A percentile compares a stretch with the other conserved stretches of the same genome.
These are phyloP conservation scores for Ogataea pilisensis DNA, from an alignment of 805 yeast genomes.

Conservation along the genomic window DNA sequence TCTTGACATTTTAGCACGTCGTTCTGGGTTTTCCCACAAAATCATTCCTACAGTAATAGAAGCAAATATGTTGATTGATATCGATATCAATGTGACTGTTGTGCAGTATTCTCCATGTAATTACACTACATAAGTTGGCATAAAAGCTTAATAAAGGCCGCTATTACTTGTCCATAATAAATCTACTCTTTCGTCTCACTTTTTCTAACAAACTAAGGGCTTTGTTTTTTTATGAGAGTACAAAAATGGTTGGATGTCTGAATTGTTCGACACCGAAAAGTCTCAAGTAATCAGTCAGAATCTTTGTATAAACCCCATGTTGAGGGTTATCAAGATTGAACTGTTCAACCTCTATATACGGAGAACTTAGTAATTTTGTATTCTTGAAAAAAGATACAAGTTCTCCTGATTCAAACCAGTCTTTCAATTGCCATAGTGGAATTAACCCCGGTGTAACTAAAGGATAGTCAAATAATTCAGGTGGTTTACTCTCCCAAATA, in stretches of 20 bases:
- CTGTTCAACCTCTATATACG: neutral
- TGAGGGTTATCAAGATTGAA: conserved; percentile 7
- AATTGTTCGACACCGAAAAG: conserved; percentile 39
- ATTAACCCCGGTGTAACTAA: conserved; percentile 47
- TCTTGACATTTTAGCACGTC: too few relatives aligned
- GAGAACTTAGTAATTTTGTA: conserved; percentile 3
- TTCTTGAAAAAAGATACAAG: conserved; percentile 8
- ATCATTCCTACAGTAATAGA: too few relatives aligned
- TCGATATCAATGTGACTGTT: too few relatives aligned
- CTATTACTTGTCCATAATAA: too few relatives aligned
- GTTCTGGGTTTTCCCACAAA: too few relatives aligned
- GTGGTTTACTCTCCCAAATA: conserved; percentile 9
- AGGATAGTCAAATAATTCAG: conserved; percentile 29
- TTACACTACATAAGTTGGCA: too few relatives aligned
- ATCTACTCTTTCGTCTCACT: too few relatives aligned
- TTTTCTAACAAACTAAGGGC: too few relatives aligned
- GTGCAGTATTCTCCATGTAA: too few relatives aligned
- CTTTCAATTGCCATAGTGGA: conserved; percentile 43
- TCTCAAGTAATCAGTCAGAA: conserved; percentile 40
- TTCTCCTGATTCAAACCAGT: conserved; percentile 30
- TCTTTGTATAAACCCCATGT: conserved; percentile 17
- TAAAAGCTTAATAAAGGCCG: too few relatives aligned
- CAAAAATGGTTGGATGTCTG: conserved; percentile 4
- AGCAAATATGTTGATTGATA: too few relatives aligned
- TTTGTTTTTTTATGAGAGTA: too few relatives aligned